A percentile compares a stretch with the other conserved stretches of the same genome.
phyloP scores from a whole-genome alignment of 2,329 filamentous ascomycete species.

The Fusarium tupiense region DNA sequence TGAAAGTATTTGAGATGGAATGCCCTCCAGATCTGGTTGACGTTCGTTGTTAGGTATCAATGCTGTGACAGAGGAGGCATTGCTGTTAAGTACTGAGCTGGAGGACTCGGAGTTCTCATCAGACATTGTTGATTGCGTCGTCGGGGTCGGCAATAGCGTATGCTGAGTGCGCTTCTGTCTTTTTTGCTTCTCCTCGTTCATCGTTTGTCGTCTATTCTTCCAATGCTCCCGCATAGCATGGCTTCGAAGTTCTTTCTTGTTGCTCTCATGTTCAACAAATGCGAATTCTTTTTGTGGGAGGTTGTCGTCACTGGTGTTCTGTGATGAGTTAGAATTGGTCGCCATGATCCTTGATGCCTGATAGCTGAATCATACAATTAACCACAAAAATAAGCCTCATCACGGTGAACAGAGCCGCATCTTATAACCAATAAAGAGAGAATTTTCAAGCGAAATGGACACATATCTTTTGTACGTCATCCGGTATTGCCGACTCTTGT shows the following conservation, averaged over 20 bases:
- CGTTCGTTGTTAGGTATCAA: background rate
- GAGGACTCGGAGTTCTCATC: background rate
- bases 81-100: background rate
- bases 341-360: background rate
- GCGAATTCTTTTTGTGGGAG: background rate
- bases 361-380: background rate
- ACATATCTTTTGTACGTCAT: background rate
- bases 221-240: constrained; percentile 52
- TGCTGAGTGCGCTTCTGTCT: constrained; percentile 13
- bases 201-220: constrained; percentile 43
- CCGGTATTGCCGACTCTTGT: background rate
- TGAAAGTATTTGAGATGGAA: background rate
- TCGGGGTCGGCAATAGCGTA: background rate
- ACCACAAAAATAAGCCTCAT: background rate
- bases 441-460: background rate
- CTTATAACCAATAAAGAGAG: background rate
- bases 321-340: background rate
- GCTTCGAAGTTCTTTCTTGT: constrained; percentile 26
- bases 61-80: background rate
- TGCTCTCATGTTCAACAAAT: background rate
- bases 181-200: background rate
- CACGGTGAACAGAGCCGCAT: background rate
- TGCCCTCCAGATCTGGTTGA: background rate
- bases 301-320: background rate
- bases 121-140: background rate